These are phyloP conservation scores for Spiraea crenata DNA, from an alignment of 331 rosid species.

Conservation along the genomic window DNA sequence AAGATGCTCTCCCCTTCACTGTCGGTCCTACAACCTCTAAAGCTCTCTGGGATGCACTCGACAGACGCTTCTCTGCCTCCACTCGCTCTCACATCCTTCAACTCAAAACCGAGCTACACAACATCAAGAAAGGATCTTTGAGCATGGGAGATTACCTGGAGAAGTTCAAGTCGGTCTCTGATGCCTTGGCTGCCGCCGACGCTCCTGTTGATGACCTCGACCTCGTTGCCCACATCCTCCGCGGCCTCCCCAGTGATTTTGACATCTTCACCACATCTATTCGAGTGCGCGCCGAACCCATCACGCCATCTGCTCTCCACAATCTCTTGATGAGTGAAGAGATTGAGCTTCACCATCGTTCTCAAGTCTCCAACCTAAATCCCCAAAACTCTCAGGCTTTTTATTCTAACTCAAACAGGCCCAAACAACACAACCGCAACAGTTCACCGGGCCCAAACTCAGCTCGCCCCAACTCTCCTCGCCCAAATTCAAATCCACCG, in stretches of 20 bases:
- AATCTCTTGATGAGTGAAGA: background rate
- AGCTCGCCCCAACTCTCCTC: background rate
- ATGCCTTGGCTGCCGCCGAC: background rate
- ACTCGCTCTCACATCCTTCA: background rate
- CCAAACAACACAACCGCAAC: background rate
- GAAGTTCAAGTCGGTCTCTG: background rate
- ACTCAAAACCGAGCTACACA: background rate
- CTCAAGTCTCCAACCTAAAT: background rate
- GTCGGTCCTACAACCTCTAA: background rate
- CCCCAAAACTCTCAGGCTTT: background rate
- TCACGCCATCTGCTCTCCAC: background rate
- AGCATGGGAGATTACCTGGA: background rate
- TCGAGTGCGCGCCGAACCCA: background rate
- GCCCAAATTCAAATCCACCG: background rate
- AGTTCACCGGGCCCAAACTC: background rate
- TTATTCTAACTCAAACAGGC: background rate
- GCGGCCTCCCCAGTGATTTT: background rate
- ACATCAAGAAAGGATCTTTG: background rate
- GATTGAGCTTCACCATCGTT: background rate
- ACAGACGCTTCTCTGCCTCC: background rate
- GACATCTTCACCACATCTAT: background rate
- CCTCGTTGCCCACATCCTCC: background rate
- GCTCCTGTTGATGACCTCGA: background rate
- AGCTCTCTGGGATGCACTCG: background rate
- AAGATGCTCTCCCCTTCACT: background rate